phyloP scores from a whole-genome alignment of 2,329 filamentous ascomycete species.

The Aspergillus puulaauensis region DNA sequence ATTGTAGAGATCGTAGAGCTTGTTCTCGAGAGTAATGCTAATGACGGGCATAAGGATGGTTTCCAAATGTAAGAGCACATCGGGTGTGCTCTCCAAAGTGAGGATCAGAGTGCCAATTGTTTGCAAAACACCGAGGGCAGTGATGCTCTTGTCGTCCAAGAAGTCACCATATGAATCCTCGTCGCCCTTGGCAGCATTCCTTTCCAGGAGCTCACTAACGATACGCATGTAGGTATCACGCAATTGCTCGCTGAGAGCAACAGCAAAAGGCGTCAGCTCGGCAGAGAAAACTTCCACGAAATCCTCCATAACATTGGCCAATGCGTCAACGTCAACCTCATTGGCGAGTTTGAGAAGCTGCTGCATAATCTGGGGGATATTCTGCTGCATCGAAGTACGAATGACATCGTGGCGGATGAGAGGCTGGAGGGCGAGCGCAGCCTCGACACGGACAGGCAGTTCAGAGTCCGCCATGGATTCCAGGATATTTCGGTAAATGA shows the following conservation, averaged over 20 bases:
- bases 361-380: slow-evolving; percentile 99
- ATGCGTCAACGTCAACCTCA: slow-evolving; percentile 93
- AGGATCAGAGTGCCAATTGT: slow-evolving; percentile 97
- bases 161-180: slow-evolving; percentile 86
- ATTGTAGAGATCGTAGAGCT: slow-evolving; percentile 96
- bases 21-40: slow-evolving; percentile 93
- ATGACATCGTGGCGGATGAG: slow-evolving; percentile 95
- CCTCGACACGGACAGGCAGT: slow-evolving; percentile 89
- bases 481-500: slow-evolving; percentile 94
- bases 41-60: slow-evolving; percentile 97
- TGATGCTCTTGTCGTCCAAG: slow-evolving; percentile 97
- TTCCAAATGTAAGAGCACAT: slow-evolving; percentile 91
- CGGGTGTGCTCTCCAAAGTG: slow-evolving; percentile 93
- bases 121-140: slow-evolving; percentile 90
- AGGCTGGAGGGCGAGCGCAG: slow-evolving; percentile 88
- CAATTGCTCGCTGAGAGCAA: slow-evolving; percentile 91
- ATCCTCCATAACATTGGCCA: slow-evolving; percentile 99
- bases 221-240: slow-evolving; percentile 95
- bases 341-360: slow-evolving; percentile 95
- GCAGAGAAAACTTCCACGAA: slow-evolving; percentile 99
- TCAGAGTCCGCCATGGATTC: slow-evolving; percentile 96
- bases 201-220: slow-evolving; percentile 84
- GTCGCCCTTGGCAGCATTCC: slow-evolving; percentile 71
- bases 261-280: slow-evolving; percentile 93
- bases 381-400: slow-evolving; percentile 91